Conservation (phyloP, 257 asterid genomes). For the Lavandula angustifolia region DNA sequence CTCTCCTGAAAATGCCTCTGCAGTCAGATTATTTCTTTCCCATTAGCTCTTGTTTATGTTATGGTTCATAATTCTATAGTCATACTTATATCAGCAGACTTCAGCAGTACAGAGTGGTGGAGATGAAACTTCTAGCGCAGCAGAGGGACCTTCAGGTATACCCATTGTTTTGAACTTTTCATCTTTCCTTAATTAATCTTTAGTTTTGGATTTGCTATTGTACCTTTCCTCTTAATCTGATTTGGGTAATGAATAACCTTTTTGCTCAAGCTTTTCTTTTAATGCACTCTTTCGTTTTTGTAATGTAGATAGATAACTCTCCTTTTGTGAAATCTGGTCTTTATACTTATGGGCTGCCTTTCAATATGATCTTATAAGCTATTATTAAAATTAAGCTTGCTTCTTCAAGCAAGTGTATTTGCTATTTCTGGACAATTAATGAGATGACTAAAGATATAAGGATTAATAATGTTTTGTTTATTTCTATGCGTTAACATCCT, state of each 20-base stretch:
- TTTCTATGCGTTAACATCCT: slow-evolving; percentile 13
- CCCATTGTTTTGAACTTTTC: background rate
- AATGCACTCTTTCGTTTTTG: background rate
- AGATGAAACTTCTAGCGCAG: slow-evolving; percentile 69
- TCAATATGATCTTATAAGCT: background rate
- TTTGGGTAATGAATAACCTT: background rate
- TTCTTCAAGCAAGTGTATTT: slow-evolving; percentile 9
- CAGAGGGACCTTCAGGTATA: slow-evolving; percentile 75
- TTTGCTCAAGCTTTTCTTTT: background rate
- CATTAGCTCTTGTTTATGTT: slow-evolving; percentile 11
- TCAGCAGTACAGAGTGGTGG: slow-evolving; percentile 66
- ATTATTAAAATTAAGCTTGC: background rate
- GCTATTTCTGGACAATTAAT: slow-evolving; percentile 10
- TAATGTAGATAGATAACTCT: background rate
- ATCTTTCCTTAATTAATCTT: background rate
- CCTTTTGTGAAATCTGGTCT: slow-evolving; percentile 11
- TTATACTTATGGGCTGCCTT: background rate
- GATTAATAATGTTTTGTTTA: background rate
- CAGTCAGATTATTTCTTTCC: background rate
- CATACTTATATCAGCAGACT: slow-evolving; percentile 40
- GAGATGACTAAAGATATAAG: background rate
- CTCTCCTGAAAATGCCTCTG: slow-evolving; percentile 6
- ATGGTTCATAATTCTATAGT: background rate
- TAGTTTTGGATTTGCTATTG: background rate
- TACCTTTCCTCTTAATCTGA: background rate